Evolutionary conservation across 768 basidiomycete genomes (phyloP), one percentile per base, ranked within the genome.

Genomic region (Trametes villosa): DNA sequence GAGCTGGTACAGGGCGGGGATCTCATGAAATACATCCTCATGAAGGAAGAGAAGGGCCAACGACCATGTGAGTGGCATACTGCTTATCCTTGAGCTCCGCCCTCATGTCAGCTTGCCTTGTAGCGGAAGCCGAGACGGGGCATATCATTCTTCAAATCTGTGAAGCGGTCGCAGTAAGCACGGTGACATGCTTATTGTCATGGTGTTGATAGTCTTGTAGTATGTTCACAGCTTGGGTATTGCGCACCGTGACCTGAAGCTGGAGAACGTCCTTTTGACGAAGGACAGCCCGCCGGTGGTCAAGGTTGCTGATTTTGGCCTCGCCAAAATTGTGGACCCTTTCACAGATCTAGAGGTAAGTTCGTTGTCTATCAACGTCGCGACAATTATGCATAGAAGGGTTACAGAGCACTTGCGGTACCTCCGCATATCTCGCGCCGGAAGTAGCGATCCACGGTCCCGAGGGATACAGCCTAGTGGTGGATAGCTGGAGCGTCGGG

Each of bases 221-320:
- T 91, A 90, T 66, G 85, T 91, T 48, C 91, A 92, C 62, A 78
- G 76, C 9, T 77, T 85, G 68, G 89, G 88, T 17, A 87, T 99
- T 40, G 84, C 93, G 0, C 96, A 98, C 75, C 89, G 96, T 46
- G 96, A 99, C 72, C 76, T 98, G 46, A 97, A 97, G 72, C 95
- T 96, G 0, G 90, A 92, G 88, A 96, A 96, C 66, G 86, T 96
- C 8, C 81, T 96, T 1, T 74, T 97, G 20, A 94, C 93, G 1
- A 78, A 71, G 11, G 83, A 87, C 45, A 65, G 78, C 2, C 91
- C 90, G 0, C 90, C 90, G 0, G 73, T 77, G 1, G 85, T 92
- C 67, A 98, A 98, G 70, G 88, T 98, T 17, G 95, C 96, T 2
- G 96, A 98, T 72, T 98, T 97, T 70, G 96, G 96, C 4, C 83